phyloP scores from a whole-genome alignment of 352 stramenopile genomes.

The Phytopythium vexans region DNA sequence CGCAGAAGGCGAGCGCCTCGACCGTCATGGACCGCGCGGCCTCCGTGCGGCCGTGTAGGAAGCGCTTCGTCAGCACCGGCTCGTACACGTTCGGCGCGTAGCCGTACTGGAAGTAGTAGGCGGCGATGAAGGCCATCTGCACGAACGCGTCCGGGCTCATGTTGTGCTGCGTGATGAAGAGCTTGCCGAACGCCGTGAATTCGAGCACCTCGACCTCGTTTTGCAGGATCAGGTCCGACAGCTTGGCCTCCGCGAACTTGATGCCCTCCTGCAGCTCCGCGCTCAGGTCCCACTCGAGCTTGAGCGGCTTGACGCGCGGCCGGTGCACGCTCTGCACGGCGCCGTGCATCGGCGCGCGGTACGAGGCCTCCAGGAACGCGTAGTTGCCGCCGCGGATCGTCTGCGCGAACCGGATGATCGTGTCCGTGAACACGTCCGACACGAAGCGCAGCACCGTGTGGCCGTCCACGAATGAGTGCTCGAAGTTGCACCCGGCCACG shows the following conservation, averaged over 20 bases:
- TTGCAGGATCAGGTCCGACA: conserved; percentile 93
- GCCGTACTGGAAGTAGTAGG: conserved; percentile 94
- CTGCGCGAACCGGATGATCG: conserved; percentile 91
- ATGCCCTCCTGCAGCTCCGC: conserved; percentile 86
- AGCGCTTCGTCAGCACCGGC: conserved; percentile 94
- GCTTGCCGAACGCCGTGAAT: conserved; percentile 90
- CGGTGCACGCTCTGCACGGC: conserved; percentile 27
- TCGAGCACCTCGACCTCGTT: conserved; percentile 94
- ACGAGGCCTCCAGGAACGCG: conserved; percentile 72
- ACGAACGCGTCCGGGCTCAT: conserved; percentile 95
- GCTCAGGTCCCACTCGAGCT: conserved; percentile 89
- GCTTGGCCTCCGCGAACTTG: conserved; percentile 89
- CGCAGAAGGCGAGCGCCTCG: conserved; percentile 85
- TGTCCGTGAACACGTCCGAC: conserved; percentile 90
- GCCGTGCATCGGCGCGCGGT: conserved; percentile 60
- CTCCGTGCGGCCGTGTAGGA: conserved; percentile 94
- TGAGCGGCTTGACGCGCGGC: conserved; percentile 77
- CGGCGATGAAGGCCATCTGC: conserved; percentile 93
- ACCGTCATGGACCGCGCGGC: conserved; percentile 91
- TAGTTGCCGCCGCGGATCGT: conserved; percentile 87
- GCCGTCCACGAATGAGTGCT: conserved; percentile 96
- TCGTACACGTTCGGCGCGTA: conserved; percentile 90
- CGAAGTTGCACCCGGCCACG: conserved; percentile 95
- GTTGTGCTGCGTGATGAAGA: conserved; percentile 90
- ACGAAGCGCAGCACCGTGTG: conserved; percentile 93